A percentile compares a stretch with the other conserved stretches of the same genome.
Conservation (phyloP, 306 rosid species). For the Begonia masoniana region DNA sequence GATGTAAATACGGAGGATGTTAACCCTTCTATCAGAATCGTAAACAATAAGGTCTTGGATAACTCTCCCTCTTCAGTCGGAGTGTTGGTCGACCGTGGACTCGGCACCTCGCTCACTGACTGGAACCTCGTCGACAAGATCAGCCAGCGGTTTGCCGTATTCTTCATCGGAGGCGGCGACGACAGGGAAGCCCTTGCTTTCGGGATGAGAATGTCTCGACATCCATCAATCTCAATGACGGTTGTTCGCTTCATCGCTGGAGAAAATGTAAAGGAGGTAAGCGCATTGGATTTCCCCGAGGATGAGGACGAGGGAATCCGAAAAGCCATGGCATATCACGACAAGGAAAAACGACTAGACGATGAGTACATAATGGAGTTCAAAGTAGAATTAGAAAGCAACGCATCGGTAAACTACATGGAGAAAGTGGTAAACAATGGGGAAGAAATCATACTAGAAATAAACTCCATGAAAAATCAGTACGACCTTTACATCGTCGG, state of each 20-base stretch:
- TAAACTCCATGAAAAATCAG: conserved; percentile 16
- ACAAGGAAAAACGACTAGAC: conserved; percentile 21
- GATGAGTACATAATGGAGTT: conserved; percentile 25
- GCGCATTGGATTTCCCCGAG: neutral
- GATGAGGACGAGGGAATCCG: conserved; percentile 1
- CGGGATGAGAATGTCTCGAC: conserved; percentile 49
- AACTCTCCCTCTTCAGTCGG: conserved; percentile 11
- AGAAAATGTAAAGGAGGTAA: conserved; percentile 1
- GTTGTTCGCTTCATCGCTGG: conserved; percentile 18
- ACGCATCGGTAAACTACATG: conserved; percentile 16
- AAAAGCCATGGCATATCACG: neutral
- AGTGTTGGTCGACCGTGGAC: conserved; percentile 14
- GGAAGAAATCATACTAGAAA: conserved; percentile 18
- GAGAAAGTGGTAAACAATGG: conserved; percentile 12
- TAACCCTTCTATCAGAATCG: neutral
- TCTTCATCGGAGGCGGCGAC: conserved; percentile 50
- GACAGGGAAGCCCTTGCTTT: conserved; percentile 57
- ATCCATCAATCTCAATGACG: conserved; percentile 38
- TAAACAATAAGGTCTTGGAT: conserved; percentile 12
- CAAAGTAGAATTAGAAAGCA: conserved; percentile 7
- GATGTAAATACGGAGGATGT: neutral
- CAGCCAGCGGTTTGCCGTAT: conserved; percentile 8
- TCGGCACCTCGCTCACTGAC: neutral
- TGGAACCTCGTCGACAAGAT: too few species aligned
- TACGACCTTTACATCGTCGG: conserved; percentile 40